Conservation (phyloP, 1,284 basidiomycete genomes). For the Phaffia rhodozyma region DNA sequence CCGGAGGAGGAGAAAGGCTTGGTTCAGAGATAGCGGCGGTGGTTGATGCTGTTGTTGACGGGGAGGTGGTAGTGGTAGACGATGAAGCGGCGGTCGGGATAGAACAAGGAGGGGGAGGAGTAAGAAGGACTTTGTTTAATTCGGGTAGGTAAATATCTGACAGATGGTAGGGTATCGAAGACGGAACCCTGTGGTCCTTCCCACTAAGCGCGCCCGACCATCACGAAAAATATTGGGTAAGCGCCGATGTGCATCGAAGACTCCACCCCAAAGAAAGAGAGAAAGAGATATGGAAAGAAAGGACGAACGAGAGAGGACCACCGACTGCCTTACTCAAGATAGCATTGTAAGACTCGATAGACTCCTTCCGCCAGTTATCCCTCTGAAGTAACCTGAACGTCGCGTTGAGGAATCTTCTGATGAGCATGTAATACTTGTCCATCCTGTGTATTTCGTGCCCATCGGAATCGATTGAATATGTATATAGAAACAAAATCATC, state of each 20-base stretch:
- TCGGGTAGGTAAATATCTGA: conserved; percentile 85
- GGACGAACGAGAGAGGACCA: conserved; percentile 64
- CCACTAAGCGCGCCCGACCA: conserved; percentile 40
- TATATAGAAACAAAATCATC: not conserved
- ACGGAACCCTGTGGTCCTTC: conserved; percentile 59
- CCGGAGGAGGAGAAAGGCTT: not conserved
- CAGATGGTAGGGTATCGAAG: conserved; percentile 71
- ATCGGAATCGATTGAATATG: not conserved
- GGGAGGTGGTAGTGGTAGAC: not conserved
- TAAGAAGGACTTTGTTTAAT: conserved; percentile 56
- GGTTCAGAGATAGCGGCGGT: conserved; percentile 16
- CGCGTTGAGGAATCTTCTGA: conserved; percentile 74
- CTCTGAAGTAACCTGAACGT: conserved; percentile 67
- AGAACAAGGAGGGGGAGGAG: not conserved
- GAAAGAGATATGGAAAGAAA: not conserved
- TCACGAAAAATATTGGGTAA: not conserved
- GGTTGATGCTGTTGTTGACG: conserved; percentile 24
- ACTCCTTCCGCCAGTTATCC: conserved; percentile 51
- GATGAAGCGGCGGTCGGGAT: not conserved
- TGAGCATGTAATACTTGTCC: conserved; percentile 94
- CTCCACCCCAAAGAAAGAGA: not conserved
- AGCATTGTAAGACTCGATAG: conserved; percentile 50
- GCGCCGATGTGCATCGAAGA: not conserved
- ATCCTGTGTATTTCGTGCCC: conserved; percentile 44
- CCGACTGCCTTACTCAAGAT: conserved; percentile 49